Evolutionary conservation across 2,329 filamentous ascomycete genomes (phyloP), one percentile per base, ranked within the genome.

Genomic region (Colletotrichum liaoningense): DNA sequence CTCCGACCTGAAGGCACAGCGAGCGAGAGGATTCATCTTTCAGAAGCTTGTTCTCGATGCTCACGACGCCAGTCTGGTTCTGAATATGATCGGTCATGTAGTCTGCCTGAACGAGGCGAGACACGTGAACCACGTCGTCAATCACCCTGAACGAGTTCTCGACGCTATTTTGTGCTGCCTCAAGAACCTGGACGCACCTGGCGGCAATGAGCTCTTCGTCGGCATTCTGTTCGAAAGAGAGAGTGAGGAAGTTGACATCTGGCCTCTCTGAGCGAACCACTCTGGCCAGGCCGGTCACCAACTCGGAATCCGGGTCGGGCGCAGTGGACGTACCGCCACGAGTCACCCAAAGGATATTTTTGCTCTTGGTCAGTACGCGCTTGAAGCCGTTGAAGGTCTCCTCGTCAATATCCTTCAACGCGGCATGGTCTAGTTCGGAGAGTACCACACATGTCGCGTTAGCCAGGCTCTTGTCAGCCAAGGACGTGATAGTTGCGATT

Each of bases 1-100:
- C 76, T 22, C 74, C 75, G 7, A 80, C 63, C 28, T 84, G 84
- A 56, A 86, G 79, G 68, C 85, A 83, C 26, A 75, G 66, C 54
- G 72, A 54, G 35, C 67, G 54, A 12, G 38, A 72, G 2, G 38
- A 3, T 5, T 35, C 30, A 1, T 24, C 56, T 12, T 52, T n/a
- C 9, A 70, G 14, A 42, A 63, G 33, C n/a, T 56, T 70, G 4
- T 64, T 49, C 11, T 59, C 54, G 4, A 74, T 63, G 4, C n/a
- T 46, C 38, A 72, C 14, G 12, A 60, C 24, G 8, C 69, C 73
- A n/a, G 75, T 76, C 49, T 77, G 76, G n/a, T 58, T 55, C 12
- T 54, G 66, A 6, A 75, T 46, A 26, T 74, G 72, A 7, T 72
- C 68, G 24, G 52, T 74, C 63, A 74, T 28, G 22, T 72, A 72